Percentiles rank a stretch among this genome's conserved stretches.
Conservation (phyloP, 345 rosid genomes). For the Eucalyptus tenuipes region DNA sequence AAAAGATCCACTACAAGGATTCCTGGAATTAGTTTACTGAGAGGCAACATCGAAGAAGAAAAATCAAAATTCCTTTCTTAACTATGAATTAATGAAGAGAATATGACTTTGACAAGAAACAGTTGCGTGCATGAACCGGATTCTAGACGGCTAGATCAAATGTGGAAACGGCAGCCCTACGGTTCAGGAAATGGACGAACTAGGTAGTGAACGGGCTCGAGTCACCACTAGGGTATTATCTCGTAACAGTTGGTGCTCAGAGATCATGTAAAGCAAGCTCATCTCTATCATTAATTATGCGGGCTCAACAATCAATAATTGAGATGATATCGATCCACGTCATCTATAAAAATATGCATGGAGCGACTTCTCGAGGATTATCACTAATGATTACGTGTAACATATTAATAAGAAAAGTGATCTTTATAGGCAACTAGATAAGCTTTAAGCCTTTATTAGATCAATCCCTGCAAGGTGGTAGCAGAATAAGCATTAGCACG, state of each 20-base stretch:
- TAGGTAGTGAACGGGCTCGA: not conserved
- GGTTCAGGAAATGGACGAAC: not conserved
- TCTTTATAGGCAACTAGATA: not conserved
- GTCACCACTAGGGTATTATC: not conserved
- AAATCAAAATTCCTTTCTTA: not conserved
- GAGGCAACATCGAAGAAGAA: not conserved
- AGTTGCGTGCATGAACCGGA: not conserved
- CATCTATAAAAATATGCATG: not conserved
- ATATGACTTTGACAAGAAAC: not conserved
- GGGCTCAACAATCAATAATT: not conserved
- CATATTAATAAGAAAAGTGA: not conserved
- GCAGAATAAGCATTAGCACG: not conserved
- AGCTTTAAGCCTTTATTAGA: not conserved
- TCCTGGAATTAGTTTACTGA: not conserved
- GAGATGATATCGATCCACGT: fast-evolving
- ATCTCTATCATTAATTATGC: not conserved
- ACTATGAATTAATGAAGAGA: not conserved
- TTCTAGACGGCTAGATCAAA: not conserved
- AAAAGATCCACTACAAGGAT: not conserved
- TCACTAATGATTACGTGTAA: not conserved
- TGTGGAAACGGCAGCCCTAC: not conserved
- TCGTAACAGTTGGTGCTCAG: too few relatives aligned
- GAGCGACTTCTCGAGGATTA: not conserved
- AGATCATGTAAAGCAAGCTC: not conserved
- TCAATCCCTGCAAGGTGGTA: not conserved